Evolutionary conservation across 495 filamentous ascomycete genomes (phyloP).

Genomic region (Aspergillus nidulans): DNA sequence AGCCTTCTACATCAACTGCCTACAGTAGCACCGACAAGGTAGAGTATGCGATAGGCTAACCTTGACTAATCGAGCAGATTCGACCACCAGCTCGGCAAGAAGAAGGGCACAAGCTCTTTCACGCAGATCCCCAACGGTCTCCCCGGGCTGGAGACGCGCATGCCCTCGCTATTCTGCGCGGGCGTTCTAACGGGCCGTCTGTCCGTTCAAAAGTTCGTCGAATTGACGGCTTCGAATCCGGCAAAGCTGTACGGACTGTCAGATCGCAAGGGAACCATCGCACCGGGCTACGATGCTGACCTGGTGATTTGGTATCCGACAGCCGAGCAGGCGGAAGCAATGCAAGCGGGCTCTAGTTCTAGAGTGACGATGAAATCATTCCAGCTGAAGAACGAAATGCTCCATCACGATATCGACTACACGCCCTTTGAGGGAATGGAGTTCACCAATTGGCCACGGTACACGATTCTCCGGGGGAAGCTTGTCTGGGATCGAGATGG

Average conservation of each 20-base stretch:
- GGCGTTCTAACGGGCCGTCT: constrained; percentile 37
- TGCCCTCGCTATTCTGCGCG: constrained; percentile 36
- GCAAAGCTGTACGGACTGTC: constrained; percentile 60
- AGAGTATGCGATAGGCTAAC: too few species aligned
- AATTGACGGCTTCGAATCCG: constrained; percentile 52
- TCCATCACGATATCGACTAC: constrained; percentile 59
- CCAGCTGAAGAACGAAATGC: constrained; percentile 43
- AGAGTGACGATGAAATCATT: constrained; percentile 30
- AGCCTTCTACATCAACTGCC: neutral
- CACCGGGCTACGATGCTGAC: constrained; percentile 50
- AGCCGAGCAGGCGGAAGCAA: constrained; percentile 12
- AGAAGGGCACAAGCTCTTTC: constrained; percentile 28
- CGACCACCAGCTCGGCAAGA: constrained; percentile 35
- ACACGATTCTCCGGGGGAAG: constrained; percentile 54
- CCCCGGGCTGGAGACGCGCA: constrained; percentile 58
- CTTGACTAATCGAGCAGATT: too few species aligned
- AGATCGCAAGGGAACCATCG: constrained; percentile 50
- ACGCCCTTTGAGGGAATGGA: constrained; percentile 56
- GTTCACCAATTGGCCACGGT: constrained; percentile 57
- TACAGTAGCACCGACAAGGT: too few species aligned
- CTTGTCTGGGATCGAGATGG: constrained; percentile 54
- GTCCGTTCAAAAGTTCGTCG: constrained; percentile 51
- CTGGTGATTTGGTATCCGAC: constrained; percentile 41
- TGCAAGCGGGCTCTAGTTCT: neutral
- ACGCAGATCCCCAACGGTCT: constrained; percentile 52